Percentiles rank a stretch among this genome's conserved stretches.
These are phyloP conservation scores for Aspergillus egyptiacus DNA, from an alignment of 495 filamentous ascomycete genomes.

Conservation along the genomic window DNA sequence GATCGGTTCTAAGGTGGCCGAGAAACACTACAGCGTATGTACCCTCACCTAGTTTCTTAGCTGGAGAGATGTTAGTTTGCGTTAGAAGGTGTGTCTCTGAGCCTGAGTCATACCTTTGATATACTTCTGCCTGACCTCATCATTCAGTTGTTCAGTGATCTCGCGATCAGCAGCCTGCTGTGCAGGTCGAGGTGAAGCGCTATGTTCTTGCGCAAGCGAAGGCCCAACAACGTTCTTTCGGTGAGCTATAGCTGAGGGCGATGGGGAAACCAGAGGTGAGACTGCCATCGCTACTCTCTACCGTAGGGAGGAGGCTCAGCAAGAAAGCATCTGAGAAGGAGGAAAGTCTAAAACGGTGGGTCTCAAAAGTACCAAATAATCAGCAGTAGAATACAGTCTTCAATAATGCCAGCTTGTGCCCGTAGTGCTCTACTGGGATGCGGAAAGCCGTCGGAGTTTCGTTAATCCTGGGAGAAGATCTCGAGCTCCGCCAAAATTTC, in stretches of 20 bases:
- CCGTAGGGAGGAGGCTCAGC: background rate
- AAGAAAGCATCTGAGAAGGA: background rate
- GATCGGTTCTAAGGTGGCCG: conserved; percentile 66
- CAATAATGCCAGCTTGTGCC: background rate
- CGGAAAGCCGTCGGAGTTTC: conserved; percentile 28
- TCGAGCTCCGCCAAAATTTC: conserved; percentile 31
- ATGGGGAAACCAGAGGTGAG: conserved; percentile 37
- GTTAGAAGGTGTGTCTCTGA: background rate
- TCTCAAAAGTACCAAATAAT: background rate
- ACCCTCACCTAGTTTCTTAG: conserved; percentile 87
- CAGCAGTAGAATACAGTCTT: background rate
- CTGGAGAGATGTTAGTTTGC: conserved; percentile 31
- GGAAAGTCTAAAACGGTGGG: background rate
- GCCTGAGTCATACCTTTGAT: conserved; percentile 59
- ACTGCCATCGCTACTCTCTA: conserved; percentile 33
- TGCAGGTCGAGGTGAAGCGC: conserved; percentile 9
- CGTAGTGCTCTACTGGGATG: background rate
- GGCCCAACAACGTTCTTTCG: conserved; percentile 34
- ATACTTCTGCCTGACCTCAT: conserved; percentile 79
- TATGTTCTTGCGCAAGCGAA: conserved; percentile 15
- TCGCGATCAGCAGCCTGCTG: conserved; percentile 43
- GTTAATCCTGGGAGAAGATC: conserved; percentile 27
- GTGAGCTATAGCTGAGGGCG: conserved; percentile 30
- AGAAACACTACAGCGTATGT: conserved; percentile 95
- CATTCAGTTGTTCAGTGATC: conserved; percentile 81